phyloP scores from a whole-genome alignment of 371 early-diverging fungal genomes.

The Gilbertella persicaria region DNA sequence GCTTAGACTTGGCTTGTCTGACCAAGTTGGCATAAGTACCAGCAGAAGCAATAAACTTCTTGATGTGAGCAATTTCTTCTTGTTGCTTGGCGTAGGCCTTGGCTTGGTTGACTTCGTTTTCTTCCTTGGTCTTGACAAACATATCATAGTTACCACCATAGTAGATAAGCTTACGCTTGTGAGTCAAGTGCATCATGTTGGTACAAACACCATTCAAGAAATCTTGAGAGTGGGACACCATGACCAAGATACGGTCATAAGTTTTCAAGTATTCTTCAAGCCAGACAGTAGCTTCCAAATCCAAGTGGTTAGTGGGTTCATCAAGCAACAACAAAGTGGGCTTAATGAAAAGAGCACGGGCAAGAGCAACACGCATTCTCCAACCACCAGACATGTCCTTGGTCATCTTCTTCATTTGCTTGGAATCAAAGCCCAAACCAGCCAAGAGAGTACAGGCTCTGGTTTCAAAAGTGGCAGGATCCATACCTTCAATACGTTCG shows the following conservation, averaged over 20 bases:
- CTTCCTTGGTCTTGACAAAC: constrained; percentile 92
- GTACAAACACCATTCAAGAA: constrained; percentile 98
- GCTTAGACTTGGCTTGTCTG: constrained; percentile 97
- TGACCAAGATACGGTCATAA: constrained; percentile 93
- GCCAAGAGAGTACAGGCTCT: constrained; percentile 90
- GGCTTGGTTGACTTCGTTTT: constrained; percentile 94
- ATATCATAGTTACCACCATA: constrained; percentile 98
- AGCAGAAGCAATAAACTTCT: constrained; percentile 97
- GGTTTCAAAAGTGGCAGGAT: constrained; percentile 92
- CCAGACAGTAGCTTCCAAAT: constrained; percentile 98
- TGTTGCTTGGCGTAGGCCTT: constrained; percentile 98
- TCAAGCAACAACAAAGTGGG: constrained; percentile 97
- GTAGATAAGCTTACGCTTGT: constrained; percentile 88
- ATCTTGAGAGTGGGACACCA: constrained; percentile 99
- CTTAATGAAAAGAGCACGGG: constrained; percentile 94
- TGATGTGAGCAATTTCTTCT: constrained; percentile 97
- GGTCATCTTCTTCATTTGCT: constrained; percentile 85
- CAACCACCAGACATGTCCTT: constrained; percentile 99
- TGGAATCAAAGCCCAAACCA: constrained; percentile 94
- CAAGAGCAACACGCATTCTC: constrained; percentile 98
- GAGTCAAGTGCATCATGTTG: constrained; percentile 90
- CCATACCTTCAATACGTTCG: constrained; percentile 92
- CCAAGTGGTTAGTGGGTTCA: constrained; percentile 98
- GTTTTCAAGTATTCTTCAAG: constrained; percentile 94
- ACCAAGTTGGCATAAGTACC: constrained; percentile 99